phyloP scores from a whole-genome alignment of 495 filamentous ascomycete species.

The Cetradonia linearis region DNA sequence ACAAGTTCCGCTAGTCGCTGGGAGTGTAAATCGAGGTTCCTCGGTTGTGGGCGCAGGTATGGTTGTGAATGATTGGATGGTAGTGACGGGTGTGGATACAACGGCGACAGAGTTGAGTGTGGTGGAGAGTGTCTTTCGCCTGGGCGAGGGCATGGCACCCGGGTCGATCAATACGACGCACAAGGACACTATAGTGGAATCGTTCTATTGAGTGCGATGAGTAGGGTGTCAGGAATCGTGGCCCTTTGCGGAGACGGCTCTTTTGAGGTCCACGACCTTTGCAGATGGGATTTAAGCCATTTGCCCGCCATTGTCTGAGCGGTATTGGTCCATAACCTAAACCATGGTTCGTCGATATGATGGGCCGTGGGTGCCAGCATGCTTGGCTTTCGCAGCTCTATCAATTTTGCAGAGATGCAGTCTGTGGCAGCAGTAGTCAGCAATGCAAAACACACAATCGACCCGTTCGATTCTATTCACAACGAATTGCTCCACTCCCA shows the following conservation, averaged over 20 bases:
- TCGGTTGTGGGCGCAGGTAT: slow-evolving; percentile 95
- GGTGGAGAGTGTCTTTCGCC: slow-evolving; percentile 85
- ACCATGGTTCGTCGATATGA: neutral
- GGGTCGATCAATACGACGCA: slow-evolving; percentile 63
- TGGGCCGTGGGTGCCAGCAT: neutral
- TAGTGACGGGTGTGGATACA: slow-evolving; percentile 91
- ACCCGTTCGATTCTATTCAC: slow-evolving; percentile 30
- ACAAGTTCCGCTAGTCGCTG: slow-evolving; percentile 91
- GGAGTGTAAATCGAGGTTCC: slow-evolving; percentile 82
- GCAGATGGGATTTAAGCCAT: neutral
- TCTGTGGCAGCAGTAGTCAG: slow-evolving; percentile 17
- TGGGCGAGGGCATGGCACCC: slow-evolving; percentile 78
- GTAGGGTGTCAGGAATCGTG: neutral
- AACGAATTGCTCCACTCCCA: slow-evolving; percentile 80
- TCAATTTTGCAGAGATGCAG: slow-evolving; percentile 25
- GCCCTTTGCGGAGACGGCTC: neutral
- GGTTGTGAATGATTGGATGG: slow-evolving; percentile 99
- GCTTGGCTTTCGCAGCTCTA: neutral
- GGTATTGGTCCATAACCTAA: slow-evolving; percentile 1
- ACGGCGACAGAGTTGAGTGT: slow-evolving; percentile 95
- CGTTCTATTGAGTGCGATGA: slow-evolving; percentile 67
- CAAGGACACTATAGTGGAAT: slow-evolving; percentile 97
- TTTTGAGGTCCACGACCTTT: neutral
- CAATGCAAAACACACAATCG: neutral
- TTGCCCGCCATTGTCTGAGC: neutral